Conservation (phyloP, 495 filamentous ascomycete genomes). For the Lasiosphaeriaceae sp. region DNA sequence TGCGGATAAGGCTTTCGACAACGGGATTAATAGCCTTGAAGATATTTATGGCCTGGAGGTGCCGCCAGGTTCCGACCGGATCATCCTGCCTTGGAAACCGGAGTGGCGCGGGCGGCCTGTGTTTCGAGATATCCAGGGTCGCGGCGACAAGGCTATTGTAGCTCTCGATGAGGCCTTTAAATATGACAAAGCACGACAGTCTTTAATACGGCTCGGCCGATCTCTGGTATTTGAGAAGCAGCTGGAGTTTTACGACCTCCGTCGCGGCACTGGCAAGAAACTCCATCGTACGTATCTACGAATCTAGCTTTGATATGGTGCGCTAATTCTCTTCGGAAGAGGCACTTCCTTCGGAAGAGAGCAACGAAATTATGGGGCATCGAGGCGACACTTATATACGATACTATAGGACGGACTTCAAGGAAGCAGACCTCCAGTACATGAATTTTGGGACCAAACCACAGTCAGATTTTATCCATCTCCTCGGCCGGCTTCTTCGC, state of each 20-base stretch:
- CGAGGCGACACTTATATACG: background rate
- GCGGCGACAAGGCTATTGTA: background rate
- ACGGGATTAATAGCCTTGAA: background rate
- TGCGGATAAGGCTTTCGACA: background rate
- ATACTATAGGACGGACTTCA: background rate
- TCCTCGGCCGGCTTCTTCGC: background rate
- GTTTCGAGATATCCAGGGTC: background rate
- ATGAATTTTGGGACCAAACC: background rate
- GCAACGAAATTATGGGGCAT: background rate
- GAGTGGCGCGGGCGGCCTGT: background rate
- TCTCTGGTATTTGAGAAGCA: background rate
- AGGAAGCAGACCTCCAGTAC: background rate
- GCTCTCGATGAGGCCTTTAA: background rate
- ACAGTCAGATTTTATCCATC: background rate
- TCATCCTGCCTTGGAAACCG: background rate
- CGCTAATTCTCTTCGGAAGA: no score
- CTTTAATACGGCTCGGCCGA: background rate
- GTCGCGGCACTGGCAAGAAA: background rate
- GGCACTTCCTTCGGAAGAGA: no score
- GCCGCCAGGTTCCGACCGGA: background rate
- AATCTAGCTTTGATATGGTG: no score
- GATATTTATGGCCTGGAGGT: background rate
- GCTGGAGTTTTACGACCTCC: constrained; percentile 1
- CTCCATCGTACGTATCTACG: background rate
- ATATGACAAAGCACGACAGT: background rate